phyloP scores from a whole-genome alignment of 768 basidiomycete species.

The Amanita pseudoporphyria region DNA sequence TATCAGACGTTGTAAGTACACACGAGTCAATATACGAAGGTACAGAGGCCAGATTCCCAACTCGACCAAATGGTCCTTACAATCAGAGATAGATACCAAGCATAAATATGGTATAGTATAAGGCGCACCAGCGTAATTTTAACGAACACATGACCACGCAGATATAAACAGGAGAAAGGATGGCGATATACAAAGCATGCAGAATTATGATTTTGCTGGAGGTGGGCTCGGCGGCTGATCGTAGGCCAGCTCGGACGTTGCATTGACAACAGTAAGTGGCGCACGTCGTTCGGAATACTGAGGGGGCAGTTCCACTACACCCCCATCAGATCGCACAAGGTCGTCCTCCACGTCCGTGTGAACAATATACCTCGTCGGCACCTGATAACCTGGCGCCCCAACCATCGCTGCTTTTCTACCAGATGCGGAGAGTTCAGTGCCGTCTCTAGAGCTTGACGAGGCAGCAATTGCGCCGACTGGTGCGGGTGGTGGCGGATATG shows the following conservation, averaged over 20 bases:
- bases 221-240: background rate
- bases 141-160: background rate
- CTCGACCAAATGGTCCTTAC: background rate
- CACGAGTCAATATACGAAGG: background rate
- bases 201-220: background rate
- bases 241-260: conserved; percentile 1
- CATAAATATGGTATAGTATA: background rate
- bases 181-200: conserved; percentile 4
- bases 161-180: background rate
- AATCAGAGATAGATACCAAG: background rate
- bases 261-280: background rate
- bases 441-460: background rate
- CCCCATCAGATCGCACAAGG: conserved; percentile 31
- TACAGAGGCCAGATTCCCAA: background rate
- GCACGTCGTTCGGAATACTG: conserved; percentile 49
- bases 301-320: conserved; percentile 66
- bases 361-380: conserved; percentile 47
- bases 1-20: background rate
- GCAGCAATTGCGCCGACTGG: background rate
- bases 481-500: no score
- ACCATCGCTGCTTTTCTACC: conserved; percentile 49
- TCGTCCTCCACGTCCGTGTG: conserved; percentile 64
- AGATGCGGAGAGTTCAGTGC: background rate
- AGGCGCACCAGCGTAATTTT: background rate
- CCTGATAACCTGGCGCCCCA: conserved; percentile 27